Base-by-base conservation (phyloP, 1,284 basidiomycete genomes). In the Boletus sp. region DNA sequence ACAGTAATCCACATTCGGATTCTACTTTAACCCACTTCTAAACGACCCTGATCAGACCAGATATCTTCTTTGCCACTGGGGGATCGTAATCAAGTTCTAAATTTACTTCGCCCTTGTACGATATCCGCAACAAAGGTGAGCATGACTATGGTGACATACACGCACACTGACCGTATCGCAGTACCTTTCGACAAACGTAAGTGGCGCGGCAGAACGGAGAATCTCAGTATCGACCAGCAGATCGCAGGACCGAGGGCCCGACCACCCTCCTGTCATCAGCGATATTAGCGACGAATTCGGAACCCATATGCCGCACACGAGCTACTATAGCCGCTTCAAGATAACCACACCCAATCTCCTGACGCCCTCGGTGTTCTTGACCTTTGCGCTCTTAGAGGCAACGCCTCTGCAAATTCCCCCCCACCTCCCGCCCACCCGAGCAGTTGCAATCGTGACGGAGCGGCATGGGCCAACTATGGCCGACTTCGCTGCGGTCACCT, bases 401-500 rank as follows among this genome's bases (percentile, higher is more conserved):
- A 64, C 63, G 16, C 62, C 69, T 2, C 55, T 78, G 14, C 66
- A 66, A 43, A 56, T 73, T 13, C 77, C 80, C 5, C 66, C 64
- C 9, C 77, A 80, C 51, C 65, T 82, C n/a, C 77, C 73, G 2
- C 58, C 68, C 27, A 76, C 69, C 30, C 71, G 75, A 33, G 69
- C 67, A 9, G 64, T 68, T 23, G 75, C 76, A 20, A 58, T 65
- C 22, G 68, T 70, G 13, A 69, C 60, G 44, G 70, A 71, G 26
- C 68, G 70, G 17, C 54, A 67, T 25, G 78, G 77, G 1, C 78
- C 79, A 4, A 81, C 79, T 19, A 64, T 69, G 51, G 74, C 75
- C 48, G 79, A 82, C 56, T 74, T 75, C 53, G 60, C 60, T 40
- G 62, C 61, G 29, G 62, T 65, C 48, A 51, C 46, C 26, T 44